Conservation (phyloP, 495 filamentous ascomycete genomes). For the Penicillium psychrofluorescens region DNA sequence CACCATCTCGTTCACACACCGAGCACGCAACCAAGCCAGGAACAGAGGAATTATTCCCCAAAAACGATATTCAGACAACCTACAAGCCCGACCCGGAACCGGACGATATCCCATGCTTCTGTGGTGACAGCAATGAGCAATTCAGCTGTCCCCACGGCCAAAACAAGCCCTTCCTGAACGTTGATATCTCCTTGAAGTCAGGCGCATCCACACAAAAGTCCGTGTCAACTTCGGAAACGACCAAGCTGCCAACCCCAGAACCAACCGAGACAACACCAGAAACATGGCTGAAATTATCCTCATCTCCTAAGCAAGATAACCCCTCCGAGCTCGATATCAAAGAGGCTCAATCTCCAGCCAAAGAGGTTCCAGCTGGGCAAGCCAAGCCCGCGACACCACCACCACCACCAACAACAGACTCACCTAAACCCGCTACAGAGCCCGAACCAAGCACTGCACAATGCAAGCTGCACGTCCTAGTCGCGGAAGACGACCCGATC, state of each 20-base stretch:
- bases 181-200: conserved; percentile 6
- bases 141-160: neutral
- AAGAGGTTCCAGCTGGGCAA: no score
- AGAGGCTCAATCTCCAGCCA: no score
- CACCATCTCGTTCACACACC: no score
- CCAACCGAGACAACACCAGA: no score
- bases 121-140: conserved; percentile 3
- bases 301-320: no score
- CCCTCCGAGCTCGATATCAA: no score
- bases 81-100: conserved; percentile 1
- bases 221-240: neutral
- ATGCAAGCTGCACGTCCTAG: conserved; percentile 51
- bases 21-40: no score
- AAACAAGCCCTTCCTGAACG: conserved; percentile 4
- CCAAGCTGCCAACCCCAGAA: neutral
- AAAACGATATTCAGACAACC: no score
- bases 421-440: neutral
- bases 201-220: conserved; percentile 10
- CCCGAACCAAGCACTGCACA: neutral
- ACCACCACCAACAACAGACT: no score
- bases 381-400: neutral
- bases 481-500: conserved; percentile 86
- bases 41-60: no score
- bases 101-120: conserved; percentile 3
- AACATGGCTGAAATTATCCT: no score